A percentile compares a stretch with the other conserved stretches of the same genome.
phyloP scores from a whole-genome alignment of 306 rosid species.

The Quercus variabilis region DNA sequence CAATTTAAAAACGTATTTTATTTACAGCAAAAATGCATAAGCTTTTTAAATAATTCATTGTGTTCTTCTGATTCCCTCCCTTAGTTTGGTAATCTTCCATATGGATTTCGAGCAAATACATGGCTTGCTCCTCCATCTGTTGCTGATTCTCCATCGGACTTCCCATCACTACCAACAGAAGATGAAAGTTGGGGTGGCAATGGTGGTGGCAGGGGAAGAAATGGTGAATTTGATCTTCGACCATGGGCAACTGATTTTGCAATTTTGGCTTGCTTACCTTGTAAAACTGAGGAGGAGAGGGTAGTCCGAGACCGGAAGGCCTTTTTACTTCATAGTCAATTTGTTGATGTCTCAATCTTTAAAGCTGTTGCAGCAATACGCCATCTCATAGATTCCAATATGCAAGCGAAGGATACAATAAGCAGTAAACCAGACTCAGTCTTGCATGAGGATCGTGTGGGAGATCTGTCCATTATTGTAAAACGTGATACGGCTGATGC shows the following conservation, averaged over 20 bases:
- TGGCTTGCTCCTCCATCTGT: slow-evolving; percentile 93
- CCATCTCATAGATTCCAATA: slow-evolving; percentile 37
- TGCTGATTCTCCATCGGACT: slow-evolving; percentile 59
- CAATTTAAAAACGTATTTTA: background rate
- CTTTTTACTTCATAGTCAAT: slow-evolving; percentile 77
- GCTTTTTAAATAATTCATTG: slow-evolving; percentile 8
- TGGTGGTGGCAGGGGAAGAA: slow-evolving; percentile 83
- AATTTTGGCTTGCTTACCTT: slow-evolving; percentile 68
- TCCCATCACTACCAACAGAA: slow-evolving; percentile 66
- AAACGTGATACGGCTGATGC: slow-evolving; percentile 38
- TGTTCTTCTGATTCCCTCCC: background rate
- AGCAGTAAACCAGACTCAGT: slow-evolving; percentile 35
- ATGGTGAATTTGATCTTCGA: slow-evolving; percentile 51
- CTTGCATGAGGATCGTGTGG: slow-evolving; percentile 44
- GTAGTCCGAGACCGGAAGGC: slow-evolving; percentile 87
- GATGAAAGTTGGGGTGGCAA: slow-evolving; percentile 95
- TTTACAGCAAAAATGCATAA: background rate
- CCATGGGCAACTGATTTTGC: slow-evolving; percentile 84
- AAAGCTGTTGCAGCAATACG: slow-evolving; percentile 74
- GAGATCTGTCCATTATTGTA: slow-evolving; percentile 67
- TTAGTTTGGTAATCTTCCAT: slow-evolving; percentile 97
- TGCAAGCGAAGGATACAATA: slow-evolving; percentile 11
- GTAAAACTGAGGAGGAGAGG: slow-evolving; percentile 96
- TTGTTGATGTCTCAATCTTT: slow-evolving; percentile 71
- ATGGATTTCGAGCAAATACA: slow-evolving; percentile 88